Evolutionary conservation across 2,329 filamentous ascomycete genomes (phyloP).

Genomic region (Phialophora verrucosa): DNA sequence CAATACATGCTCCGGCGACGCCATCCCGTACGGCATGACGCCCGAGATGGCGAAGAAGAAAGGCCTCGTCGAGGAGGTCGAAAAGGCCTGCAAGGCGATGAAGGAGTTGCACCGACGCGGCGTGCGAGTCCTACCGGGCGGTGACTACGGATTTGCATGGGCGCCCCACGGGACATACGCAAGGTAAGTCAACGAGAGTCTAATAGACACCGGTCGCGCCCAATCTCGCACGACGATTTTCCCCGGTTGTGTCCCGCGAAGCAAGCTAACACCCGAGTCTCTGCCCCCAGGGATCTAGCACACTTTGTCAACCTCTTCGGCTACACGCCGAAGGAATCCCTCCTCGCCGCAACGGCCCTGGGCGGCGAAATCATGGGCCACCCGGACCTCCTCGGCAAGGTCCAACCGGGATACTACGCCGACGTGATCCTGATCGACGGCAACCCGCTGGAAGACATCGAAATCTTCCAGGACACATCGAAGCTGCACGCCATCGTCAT

Average conservation of each 20-base stretch:
- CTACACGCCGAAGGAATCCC: constrained; percentile 18
- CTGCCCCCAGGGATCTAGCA: constrained; percentile 5
- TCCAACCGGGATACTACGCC: constrained; percentile 23
- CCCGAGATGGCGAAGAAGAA: constrained; percentile 23
- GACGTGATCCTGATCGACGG: constrained; percentile 22
- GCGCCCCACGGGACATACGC: constrained; percentile 21
- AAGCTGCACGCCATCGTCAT: constrained; percentile 17
- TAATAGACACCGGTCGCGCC: no score
- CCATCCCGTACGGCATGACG: constrained; percentile 19
- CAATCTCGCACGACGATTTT: no score
- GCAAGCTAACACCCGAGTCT: background rate
- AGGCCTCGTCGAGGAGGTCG: constrained; percentile 16
- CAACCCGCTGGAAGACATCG: constrained; percentile 17
- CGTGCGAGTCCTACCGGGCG: constrained; percentile 19
- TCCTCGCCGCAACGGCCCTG: constrained; percentile 13
- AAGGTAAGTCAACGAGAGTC: background rate
- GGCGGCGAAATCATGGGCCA: constrained; percentile 25
- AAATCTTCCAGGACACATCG: constrained; percentile 16
- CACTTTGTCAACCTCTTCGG: constrained; percentile 24
- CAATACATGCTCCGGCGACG: constrained; percentile 19
- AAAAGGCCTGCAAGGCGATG: constrained; percentile 19
- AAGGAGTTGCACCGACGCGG: constrained; percentile 16
- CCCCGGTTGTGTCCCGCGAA: no score
- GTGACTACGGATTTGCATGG: constrained; percentile 23
- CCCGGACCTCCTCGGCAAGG: constrained; percentile 21